Evolutionary conservation across 306 rosid genomes (phyloP), one percentile per base, ranked within the genome.

Genomic region (Ceratonia siliqua): DNA sequence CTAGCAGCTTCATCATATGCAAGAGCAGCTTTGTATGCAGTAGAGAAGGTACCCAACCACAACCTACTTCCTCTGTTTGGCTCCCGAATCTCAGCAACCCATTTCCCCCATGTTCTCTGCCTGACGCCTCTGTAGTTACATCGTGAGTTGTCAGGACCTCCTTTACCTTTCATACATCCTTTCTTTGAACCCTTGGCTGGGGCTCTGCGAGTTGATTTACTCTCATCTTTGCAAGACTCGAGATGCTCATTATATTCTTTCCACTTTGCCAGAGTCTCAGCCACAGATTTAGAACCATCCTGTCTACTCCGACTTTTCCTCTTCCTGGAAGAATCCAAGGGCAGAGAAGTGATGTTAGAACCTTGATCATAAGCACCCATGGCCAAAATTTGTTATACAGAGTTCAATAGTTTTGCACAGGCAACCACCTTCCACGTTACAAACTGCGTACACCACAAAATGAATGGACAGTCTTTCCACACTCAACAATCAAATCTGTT

Each of bases 161-260:
- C 99, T 53, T 95, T 95, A 3, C 99, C 99, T 78, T 90, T 90
- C 99, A 95, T 95, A 73, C 99, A 95, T 27, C 99, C 99, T 78
- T 95, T 95, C 97, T 92, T 95, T 0, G 99, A 95, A 30, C 99
- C 99, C 70, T 86, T 89, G 1, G 98, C 96, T 0, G 96, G 99
- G 2, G 78, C 85, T 76, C 81, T 90, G 0, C 88, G 85, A 12
- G 28, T 70, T 14, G 76, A 81, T 65, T 71, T 89, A 24, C 70
- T 72, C 9, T 62, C 85, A 5, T 27, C 76, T 41, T 35, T 80
- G 2, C 56, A 62, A 28, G 88, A 69, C 10, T 74, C 81, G 0
- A 83, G 70, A 24, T 25, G 24, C 15, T 79, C 80, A 55, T 92
- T 90, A 41, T 83, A 85, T 13, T 85, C 90, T 58, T 79, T 87